A percentile compares a stretch with the other conserved stretches of the same genome.
Conservation (phyloP, 371 early-diverging fungal species). For the Rhizopus delemar region DNA sequence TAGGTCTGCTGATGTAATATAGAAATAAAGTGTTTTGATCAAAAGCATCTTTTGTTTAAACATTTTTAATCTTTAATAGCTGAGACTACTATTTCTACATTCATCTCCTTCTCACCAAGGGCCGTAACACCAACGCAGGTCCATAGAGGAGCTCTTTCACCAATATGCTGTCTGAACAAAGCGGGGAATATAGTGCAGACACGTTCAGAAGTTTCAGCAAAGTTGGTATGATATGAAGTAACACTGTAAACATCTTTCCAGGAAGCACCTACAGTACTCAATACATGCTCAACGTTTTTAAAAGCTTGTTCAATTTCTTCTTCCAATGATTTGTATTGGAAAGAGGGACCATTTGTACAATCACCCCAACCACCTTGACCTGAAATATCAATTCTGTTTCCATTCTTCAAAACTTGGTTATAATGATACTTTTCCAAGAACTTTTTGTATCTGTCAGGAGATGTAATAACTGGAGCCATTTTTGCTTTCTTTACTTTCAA, state of each 20-base stretch:
- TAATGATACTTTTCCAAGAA: too few species aligned
- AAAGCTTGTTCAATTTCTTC: constrained; percentile 13
- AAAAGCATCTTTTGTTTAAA: too few species aligned
- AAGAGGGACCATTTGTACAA: too few species aligned
- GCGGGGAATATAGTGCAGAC: neutral
- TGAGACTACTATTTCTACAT: constrained; percentile 12
- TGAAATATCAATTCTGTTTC: too few species aligned
- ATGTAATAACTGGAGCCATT: too few species aligned
- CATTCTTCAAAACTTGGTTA: too few species aligned
- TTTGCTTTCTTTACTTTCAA: too few species aligned
- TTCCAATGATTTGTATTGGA: neutral
- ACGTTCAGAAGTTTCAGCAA: neutral
- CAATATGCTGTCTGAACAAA: constrained; percentile 9
- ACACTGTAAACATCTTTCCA: constrained; percentile 15
- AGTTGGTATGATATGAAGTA: constrained; percentile 3
- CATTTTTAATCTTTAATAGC: too few species aligned
- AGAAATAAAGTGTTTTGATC: too few species aligned
- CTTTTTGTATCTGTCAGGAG: too few species aligned
- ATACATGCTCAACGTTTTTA: constrained; percentile 10
- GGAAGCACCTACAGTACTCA: constrained; percentile 4
- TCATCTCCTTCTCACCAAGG: constrained; percentile 6
- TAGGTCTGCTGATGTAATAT: too few species aligned
- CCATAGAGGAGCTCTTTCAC: constrained; percentile 10
- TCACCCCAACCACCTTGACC: too few species aligned
- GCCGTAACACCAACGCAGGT: constrained; percentile 6